Conservation (phyloP, 73 alveolate genomes). For the Durusdinium trenchii region DNA sequence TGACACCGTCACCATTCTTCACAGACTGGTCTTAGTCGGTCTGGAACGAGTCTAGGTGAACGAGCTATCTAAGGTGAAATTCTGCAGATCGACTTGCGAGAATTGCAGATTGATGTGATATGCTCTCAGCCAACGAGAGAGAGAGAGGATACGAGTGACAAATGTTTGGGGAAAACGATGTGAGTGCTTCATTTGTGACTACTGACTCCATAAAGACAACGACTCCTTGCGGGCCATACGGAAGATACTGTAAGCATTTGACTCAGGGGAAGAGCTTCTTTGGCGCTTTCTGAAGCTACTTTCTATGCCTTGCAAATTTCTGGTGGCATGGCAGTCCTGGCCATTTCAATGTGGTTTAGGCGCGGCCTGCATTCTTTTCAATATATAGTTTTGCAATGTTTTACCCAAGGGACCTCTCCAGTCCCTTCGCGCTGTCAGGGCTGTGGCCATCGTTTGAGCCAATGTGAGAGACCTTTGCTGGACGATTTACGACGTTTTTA, state of each 20-base stretch:
- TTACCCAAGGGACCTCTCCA: too few relatives aligned
- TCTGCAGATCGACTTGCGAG: constrained; percentile 52
- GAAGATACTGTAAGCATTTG: not conserved
- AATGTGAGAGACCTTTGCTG: not conserved
- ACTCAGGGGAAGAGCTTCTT: constrained; percentile 40
- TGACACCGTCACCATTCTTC: too few relatives aligned
- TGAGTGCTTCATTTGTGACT: too few relatives aligned
- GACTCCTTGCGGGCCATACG: not conserved
- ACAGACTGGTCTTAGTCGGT: too few relatives aligned
- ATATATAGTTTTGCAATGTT: too few relatives aligned
- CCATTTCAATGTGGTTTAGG: constrained; percentile 79
- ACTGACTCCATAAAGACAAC: too few relatives aligned
- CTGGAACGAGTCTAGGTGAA: too few relatives aligned
- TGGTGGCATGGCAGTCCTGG: constrained; percentile 26
- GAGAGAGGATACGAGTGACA: too few relatives aligned
- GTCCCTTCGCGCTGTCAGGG: constrained; percentile 40
- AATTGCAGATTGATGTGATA: constrained; percentile 68
- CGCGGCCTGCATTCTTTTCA: too few relatives aligned
- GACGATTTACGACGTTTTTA: too few relatives aligned
- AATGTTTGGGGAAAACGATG: not conserved
- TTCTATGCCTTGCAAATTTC: constrained; percentile 29
- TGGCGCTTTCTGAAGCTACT: constrained; percentile 49
- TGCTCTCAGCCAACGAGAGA: not conserved
- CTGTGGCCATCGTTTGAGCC: constrained; percentile 31
- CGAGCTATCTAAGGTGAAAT: constrained; percentile 90